These are phyloP conservation scores for Lecanicillium sp. DNA, from an alignment of 2,329 filamentous ascomycete genomes.

Conservation along the genomic window DNA sequence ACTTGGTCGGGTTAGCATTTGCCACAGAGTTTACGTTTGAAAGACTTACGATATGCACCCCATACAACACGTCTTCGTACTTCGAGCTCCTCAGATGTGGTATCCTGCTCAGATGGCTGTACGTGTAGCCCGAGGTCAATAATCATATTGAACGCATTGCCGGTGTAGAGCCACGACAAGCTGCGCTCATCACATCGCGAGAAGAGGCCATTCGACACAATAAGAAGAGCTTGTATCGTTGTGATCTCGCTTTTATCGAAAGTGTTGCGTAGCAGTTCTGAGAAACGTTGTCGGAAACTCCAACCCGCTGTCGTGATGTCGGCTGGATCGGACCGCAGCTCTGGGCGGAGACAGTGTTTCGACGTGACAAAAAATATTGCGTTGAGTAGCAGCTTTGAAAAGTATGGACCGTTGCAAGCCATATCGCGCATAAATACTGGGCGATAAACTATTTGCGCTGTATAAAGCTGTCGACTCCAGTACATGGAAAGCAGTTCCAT, in stretches of 20 bases:
- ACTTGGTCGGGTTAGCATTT: conserved; percentile 9
- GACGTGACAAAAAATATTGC: conserved; percentile 37
- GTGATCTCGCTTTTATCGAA: conserved; percentile 39
- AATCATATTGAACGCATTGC: conserved; percentile 46
- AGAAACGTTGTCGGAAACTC: conserved; percentile 32
- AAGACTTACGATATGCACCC: conserved; percentile 13
- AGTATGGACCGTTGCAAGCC: conserved; percentile 43
- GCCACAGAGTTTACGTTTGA: too few relatives aligned
- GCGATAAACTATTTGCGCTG: conserved; percentile 14
- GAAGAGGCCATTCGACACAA: conserved; percentile 39
- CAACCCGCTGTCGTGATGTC: conserved; percentile 35
- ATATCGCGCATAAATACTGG: conserved; percentile 39
- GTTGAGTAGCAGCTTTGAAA: conserved; percentile 42
- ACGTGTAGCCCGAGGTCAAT: conserved; percentile 45
- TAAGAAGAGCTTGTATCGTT: conserved; percentile 39
- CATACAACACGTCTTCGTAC: conserved; percentile 30
- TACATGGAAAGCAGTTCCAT: too few relatives aligned
- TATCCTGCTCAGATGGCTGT: conserved; percentile 17
- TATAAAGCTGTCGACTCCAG: too few relatives aligned
- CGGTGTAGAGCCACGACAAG: conserved; percentile 45
- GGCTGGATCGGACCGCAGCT: conserved; percentile 20
- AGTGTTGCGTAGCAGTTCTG: conserved; percentile 31
- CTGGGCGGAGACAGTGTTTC: conserved; percentile 32
- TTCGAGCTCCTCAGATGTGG: conserved; percentile 34
- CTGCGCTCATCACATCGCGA: conserved; percentile 35